phyloP scores from a whole-genome alignment of 345 rosid species.

The Syzygium grande region DNA sequence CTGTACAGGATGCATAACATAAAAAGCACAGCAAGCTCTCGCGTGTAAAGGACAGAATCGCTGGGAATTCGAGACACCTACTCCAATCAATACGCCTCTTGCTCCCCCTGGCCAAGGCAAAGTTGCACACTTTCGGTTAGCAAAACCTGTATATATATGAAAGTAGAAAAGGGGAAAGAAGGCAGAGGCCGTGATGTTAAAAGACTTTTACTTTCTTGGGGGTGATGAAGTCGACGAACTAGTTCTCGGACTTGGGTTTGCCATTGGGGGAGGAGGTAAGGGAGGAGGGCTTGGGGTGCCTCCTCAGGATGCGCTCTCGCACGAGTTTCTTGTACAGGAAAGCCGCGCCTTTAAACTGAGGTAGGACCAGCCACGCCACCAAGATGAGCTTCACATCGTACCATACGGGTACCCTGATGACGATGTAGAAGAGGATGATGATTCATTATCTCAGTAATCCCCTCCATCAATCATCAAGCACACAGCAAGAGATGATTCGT shows the following conservation, averaged over 20 bases:
- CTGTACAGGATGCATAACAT: neutral
- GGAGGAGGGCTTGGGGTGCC: neutral
- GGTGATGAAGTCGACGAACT: conserved; percentile 2
- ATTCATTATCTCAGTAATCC: neutral
- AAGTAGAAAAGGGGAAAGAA: neutral
- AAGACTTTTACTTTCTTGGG: neutral
- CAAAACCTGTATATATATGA: neutral
- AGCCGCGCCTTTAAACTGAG: conserved; percentile 41
- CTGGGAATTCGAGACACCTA: neutral
- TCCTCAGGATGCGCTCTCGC: conserved; percentile 7
- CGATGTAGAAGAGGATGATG: neutral
- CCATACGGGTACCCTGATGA: conserved; percentile 33
- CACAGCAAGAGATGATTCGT: neutral
- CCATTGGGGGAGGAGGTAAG: neutral
- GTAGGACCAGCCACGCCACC: conserved; percentile 36
- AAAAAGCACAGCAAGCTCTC: neutral
- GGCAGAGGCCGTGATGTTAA: neutral
- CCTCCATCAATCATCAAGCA: neutral
- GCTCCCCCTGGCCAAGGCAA: neutral
- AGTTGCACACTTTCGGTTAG: neutral
- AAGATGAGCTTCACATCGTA: conserved; percentile 24
- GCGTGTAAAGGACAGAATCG: neutral
- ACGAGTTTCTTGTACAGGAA: conserved; percentile 24
- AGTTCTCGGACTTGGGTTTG: neutral
- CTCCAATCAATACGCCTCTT: neutral